These are phyloP conservation scores for Chaetomium globosum DNA, from an alignment of 2,329 filamentous ascomycete genomes.

Conservation along the genomic window DNA sequence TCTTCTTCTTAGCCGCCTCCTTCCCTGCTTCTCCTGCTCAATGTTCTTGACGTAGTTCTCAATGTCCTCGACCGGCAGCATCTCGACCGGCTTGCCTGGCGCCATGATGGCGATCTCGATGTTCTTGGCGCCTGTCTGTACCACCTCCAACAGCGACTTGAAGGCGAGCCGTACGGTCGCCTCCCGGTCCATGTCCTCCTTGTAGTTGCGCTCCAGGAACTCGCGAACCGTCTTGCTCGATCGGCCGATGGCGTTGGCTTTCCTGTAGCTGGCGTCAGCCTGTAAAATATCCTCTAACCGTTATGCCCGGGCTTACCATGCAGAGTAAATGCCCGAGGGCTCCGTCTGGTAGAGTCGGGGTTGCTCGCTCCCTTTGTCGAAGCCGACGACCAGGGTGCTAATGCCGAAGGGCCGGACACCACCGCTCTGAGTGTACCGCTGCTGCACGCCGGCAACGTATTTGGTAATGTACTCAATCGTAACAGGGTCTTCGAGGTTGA, in stretches of 20 bases:
- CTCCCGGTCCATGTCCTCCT: slow-evolving; percentile 95
- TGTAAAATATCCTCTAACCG: too few relatives aligned
- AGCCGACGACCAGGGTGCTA: slow-evolving; percentile 97
- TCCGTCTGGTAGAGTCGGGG: slow-evolving; percentile 97
- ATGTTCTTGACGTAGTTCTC: slow-evolving; percentile 98
- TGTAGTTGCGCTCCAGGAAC: slow-evolving; percentile 98
- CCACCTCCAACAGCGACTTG: slow-evolving; percentile 96
- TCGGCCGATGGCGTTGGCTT: slow-evolving; percentile 97
- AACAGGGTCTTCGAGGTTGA: slow-evolving; percentile 96
- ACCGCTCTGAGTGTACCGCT: slow-evolving; percentile 98
- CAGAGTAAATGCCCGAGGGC: slow-evolving; percentile 98
- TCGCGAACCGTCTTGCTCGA: slow-evolving; percentile 99
- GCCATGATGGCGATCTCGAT: slow-evolving; percentile 99
- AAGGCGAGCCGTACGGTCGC: slow-evolving; percentile 95
- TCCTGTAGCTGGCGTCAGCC: slow-evolving; percentile 60
- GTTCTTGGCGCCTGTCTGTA: slow-evolving; percentile 98
- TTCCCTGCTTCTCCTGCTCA: slow-evolving; percentile 99
- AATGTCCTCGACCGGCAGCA: slow-evolving; percentile 93
- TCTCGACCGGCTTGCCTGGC: slow-evolving; percentile 85
- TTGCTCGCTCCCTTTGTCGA: slow-evolving; percentile 87
- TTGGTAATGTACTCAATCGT: slow-evolving; percentile 99
- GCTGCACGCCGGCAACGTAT: slow-evolving; percentile 96
- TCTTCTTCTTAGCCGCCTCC: slow-evolving; percentile 97
- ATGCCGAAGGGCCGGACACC: slow-evolving; percentile 99
- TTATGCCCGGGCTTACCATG: slow-evolving; percentile 69